Base-by-base conservation (phyloP, 2,329 filamentous ascomycete genomes). In the Eutypella sp. region DNA sequence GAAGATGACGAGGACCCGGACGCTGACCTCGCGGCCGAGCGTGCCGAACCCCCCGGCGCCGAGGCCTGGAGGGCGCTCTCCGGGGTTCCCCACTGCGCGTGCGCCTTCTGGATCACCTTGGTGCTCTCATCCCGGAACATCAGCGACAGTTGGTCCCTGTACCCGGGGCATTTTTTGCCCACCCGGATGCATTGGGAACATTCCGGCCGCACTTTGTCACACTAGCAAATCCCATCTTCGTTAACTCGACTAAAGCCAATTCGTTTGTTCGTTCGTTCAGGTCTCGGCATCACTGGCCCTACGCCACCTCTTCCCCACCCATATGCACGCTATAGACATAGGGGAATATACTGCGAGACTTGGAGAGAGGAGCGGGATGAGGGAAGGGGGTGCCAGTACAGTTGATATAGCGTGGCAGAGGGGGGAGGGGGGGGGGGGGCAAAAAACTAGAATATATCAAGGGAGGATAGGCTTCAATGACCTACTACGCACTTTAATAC, bases 111-210 rank as follows among this genome's bases (percentile, higher is more conserved):
- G 22, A 79, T 76, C 39, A 84, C 79, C 55, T 82, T 78, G 54
- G 70, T 76, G 55, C 77, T 84, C 64, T 85, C 80, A 65, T 85
- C 80, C 31, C 81, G 78, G 59, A 85, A 85, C 74, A 84, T 78
- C 47, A 84, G 67, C 25, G 79, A 80, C 27, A 84, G 65, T 60
- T 82, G 78, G 51, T 84, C 80, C 53, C 81, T 73, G 56, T 85
- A 84, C 6, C 81, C 81, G 18, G 80, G 78, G 54, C 81, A 85
- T 55, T 68, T 73, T 61, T 80, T 79, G 56, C 74, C 72, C 39
- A 79, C 73, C 34, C 79, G 77, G 38, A 75, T 67, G 58, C 81
- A 84, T 68, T 84, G 81, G 20, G 78, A 78, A 57, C 81, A 85
- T 56, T 78, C 72, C 5, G 81, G 81, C 34, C 68, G 70, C 40